Evolutionary conservation across 2,329 filamentous ascomycete species (phyloP).

Genomic region (Byssothecium circinans): DNA sequence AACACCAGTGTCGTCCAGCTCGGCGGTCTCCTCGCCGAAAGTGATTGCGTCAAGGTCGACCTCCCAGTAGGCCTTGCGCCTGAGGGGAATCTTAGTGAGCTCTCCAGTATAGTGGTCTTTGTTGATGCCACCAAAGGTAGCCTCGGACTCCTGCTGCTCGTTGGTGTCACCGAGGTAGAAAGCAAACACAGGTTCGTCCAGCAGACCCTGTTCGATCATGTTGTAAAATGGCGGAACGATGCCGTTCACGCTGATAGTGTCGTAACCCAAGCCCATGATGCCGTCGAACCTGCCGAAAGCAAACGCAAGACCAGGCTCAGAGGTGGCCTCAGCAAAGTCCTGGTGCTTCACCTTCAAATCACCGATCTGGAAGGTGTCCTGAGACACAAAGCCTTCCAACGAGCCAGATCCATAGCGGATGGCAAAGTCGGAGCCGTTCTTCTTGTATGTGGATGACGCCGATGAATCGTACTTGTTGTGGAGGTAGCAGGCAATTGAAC

Average conservation of each 20-base stretch:
- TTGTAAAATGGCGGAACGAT: conserved; percentile 97
- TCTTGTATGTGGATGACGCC: conserved; percentile 85
- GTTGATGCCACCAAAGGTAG: conserved; percentile 86
- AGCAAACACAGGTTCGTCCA: conserved; percentile 91
- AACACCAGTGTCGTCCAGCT: conserved; percentile 91
- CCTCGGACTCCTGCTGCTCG: conserved; percentile 77
- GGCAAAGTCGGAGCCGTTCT: conserved; percentile 89
- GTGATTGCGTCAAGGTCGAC: conserved; percentile 92
- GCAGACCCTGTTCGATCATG: conserved; percentile 83
- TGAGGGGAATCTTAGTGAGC: conserved; percentile 88
- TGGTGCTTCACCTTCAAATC: conserved; percentile 86
- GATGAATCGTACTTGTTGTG: conserved; percentile 96
- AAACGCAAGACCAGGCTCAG: conserved; percentile 93
- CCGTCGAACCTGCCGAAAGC: conserved; percentile 97
- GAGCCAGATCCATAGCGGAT: conserved; percentile 95
- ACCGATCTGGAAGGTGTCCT: conserved; percentile 83
- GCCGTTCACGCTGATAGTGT: conserved; percentile 94
- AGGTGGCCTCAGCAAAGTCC: conserved; percentile 94
- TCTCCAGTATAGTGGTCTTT: conserved; percentile 80
- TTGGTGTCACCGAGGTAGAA: conserved; percentile 87
- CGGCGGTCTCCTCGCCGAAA: conserved; percentile 81
- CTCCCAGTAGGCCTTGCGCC: conserved; percentile 99
- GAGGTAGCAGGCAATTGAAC: conserved; percentile 96
- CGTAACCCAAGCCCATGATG: conserved; percentile 91
- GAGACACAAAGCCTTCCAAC: conserved; percentile 89